Conservation (phyloP, 2,329 filamentous ascomycete genomes). For the Lachnellula suecica region DNA sequence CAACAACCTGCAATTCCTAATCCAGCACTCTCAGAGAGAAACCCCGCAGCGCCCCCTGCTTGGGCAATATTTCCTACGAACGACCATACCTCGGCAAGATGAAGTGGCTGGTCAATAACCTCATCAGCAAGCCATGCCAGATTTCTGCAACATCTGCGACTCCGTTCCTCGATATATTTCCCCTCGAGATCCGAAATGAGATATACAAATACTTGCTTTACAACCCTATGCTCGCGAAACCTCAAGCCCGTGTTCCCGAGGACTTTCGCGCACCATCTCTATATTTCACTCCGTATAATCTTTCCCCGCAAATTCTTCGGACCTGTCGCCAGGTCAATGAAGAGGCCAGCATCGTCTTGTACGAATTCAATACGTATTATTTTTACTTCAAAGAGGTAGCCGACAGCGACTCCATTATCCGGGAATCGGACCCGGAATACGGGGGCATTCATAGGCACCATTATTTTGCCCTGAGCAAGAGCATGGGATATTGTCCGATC, state of each 20-base stretch:
- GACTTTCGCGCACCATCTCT: background rate
- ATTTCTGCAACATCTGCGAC: background rate
- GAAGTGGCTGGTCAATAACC: too few relatives aligned
- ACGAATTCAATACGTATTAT: background rate
- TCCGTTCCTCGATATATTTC: background rate
- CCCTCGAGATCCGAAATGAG: constrained; percentile 54
- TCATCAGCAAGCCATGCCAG: background rate
- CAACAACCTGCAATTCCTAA: too few relatives aligned
- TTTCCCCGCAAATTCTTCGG: background rate
- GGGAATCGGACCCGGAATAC: background rate
- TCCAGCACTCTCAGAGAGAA: too few relatives aligned
- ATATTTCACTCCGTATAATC: background rate
- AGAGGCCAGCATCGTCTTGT: background rate
- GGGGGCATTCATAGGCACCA: background rate
- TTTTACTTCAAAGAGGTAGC: too few relatives aligned
- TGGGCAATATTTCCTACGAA: too few relatives aligned
- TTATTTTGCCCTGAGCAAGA: too few relatives aligned
- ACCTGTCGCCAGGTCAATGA: background rate
- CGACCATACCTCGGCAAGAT: background rate
- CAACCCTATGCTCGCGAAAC: constrained; percentile 2
- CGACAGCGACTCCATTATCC: too few relatives aligned
- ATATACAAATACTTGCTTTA: constrained; percentile 37
- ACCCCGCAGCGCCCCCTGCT: too few relatives aligned
- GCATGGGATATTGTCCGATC: too few relatives aligned
- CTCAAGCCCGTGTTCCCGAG: background rate